Base-by-base conservation (phyloP, 2,329 filamentous ascomycete species). In the Penicillium sp. region DNA sequence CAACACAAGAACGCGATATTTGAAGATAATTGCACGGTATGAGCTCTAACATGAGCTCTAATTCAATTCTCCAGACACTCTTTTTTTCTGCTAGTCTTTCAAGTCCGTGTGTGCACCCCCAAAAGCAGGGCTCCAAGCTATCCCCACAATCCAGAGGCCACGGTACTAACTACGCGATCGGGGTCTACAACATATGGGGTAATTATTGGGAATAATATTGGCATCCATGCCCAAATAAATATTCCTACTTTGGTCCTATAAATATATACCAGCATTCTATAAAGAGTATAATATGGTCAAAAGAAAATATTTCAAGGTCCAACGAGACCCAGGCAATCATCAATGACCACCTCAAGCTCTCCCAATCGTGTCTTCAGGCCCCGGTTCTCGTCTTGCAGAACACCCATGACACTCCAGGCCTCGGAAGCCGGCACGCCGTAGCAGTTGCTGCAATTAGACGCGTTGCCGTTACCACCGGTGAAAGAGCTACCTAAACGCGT, bases 321-420 rank as follows among this genome's bases (percentile, higher is more conserved):
- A 55, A 85, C 80, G 49, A 84, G 72, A 56, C 80, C 78, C 60
- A 87, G 75, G 48, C 81, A 82, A 40, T 82, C 79, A 53, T 86
- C 83, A 48, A 86, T 75, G 20, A 78, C 78, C 40, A 75, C 71
- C 64, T 85, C 82, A 35, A 86, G 71, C 50, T 81, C 77, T 11
- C 76, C 76, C 4, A 86, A 74, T 46, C 82, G 74, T 43, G 74
- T 71, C 63, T 82, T 81, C 46, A 86, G 68, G 8, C 74, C 75
- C 26, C 73, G 69, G 59, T 85, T 86, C 69, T 86, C 83, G 47
- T 81, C 73, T 58, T 82, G 72, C 70, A 84, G 68, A 62, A 81
- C 69, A 52, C 79, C 68, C 62, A 83, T 71, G 59, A 80, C 72
- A 64, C 76, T 79, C 81, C 83, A 86, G 0, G 83, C 82, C 63